Percentiles rank a stretch among this genome's conserved stretches.
phyloP scores from a whole-genome alignment of 176 grass and related monocot genomes.

The Zoysia pacifica region DNA sequence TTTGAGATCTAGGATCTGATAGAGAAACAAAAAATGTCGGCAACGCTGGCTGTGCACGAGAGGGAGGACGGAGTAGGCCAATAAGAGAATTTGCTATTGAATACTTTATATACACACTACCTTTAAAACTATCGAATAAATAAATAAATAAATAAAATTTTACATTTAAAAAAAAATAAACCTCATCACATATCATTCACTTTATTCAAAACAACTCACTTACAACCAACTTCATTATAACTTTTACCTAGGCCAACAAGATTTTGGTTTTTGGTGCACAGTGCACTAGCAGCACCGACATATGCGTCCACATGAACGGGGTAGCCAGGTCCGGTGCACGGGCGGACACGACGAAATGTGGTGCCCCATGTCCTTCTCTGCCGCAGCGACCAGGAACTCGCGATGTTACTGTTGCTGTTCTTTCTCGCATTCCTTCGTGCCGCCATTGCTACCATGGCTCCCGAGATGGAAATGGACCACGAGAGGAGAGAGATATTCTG shows the following conservation, averaged over 20 bases:
- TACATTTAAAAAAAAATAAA: too few species aligned
- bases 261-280: background rate
- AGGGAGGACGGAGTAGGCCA: too few species aligned
- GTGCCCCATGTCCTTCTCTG: background rate
- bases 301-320: background rate
- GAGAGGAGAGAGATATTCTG: too few species aligned
- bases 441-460: background rate
- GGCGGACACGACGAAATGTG: background rate
- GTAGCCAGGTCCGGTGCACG: background rate
- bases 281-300: background rate
- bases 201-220: too few species aligned
- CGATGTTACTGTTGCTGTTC: background rate
- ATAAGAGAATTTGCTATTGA: too few species aligned
- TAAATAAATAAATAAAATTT: too few species aligned
- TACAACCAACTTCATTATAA: too few species aligned
- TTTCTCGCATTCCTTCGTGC: background rate
- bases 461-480: slow-evolving; percentile 15
- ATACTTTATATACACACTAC: too few species aligned
- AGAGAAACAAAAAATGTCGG: background rate
- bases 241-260: background rate
- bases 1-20: background rate
- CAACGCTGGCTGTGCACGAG: background rate
- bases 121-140: too few species aligned
- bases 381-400: slow-evolving; percentile 3
- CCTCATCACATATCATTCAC: too few species aligned